Conservation (phyloP, 495 filamentous ascomycete species). For the Talaromyces nanjingensis region DNA sequence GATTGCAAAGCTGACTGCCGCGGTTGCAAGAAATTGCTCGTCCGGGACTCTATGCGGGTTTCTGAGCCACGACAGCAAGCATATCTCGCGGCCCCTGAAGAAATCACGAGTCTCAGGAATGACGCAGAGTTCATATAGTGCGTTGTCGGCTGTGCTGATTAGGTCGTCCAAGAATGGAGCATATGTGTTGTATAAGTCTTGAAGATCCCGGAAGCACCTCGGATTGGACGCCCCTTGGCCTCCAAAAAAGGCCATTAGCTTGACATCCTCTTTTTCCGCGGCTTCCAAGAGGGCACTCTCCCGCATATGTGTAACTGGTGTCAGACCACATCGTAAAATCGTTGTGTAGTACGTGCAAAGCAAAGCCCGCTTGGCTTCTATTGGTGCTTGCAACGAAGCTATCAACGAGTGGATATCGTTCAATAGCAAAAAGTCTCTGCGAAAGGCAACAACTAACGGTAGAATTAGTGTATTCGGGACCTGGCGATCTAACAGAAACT, state of each 20-base stretch:
- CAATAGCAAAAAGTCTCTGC: not conserved
- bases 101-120: constrained; percentile 4
- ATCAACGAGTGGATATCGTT: constrained; percentile 18
- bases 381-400: not conserved
- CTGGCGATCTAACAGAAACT: constrained; percentile 13
- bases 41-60: constrained; percentile 12
- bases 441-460: not conserved
- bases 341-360: constrained; percentile 16
- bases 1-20: constrained; percentile 27
- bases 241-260: constrained; percentile 19
- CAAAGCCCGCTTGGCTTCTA: constrained; percentile 9
- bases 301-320: not conserved
- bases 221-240: constrained; percentile 20
- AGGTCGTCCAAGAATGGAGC: constrained; percentile 13
- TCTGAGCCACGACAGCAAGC: constrained; percentile 20
- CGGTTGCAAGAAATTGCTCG: constrained; percentile 15
- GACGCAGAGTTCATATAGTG: constrained; percentile 13
- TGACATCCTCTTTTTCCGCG: constrained; percentile 12
- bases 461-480: not conserved
- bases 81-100: constrained; percentile 11
- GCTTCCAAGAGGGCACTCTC: constrained; percentile 14
- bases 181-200: constrained; percentile 17
- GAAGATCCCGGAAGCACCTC: constrained; percentile 16
- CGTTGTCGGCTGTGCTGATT: constrained; percentile 11
- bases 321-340: constrained; percentile 2